A percentile compares a stretch with the other conserved stretches of the same genome.
Conservation (phyloP, 208 protist species). For the Acanthamoeba castellanii region DNA sequence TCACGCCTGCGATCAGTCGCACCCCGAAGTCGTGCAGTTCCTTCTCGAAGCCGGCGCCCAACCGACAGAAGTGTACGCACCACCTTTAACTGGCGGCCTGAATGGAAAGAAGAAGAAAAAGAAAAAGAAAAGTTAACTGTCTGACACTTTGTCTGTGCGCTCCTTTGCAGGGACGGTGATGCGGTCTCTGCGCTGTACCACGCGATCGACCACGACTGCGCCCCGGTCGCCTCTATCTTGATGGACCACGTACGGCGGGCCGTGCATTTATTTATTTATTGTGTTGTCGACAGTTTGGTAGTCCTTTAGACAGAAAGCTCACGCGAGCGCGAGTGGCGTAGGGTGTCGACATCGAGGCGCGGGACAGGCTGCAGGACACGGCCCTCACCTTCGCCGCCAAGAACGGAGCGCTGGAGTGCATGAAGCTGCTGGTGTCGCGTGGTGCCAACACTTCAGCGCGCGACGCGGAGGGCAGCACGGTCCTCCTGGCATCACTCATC, state of each 20-base stretch:
- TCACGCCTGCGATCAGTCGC: conserved; percentile 19
- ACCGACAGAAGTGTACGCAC: not conserved
- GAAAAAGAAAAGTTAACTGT: not conserved
- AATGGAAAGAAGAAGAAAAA: not conserved
- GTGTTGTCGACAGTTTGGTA: not conserved
- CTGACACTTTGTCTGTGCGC: not conserved
- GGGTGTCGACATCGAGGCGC: not conserved
- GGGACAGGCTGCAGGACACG: conserved; percentile 28
- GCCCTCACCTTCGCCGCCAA: conserved; percentile 32
- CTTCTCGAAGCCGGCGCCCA: conserved; percentile 6
- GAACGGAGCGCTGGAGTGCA: conserved; percentile 45
- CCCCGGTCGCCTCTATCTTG: not conserved
- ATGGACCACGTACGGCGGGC: not conserved
- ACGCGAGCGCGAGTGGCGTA: not conserved
- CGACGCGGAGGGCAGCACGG: conserved; percentile 41
- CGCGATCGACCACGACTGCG: conserved; percentile 40
- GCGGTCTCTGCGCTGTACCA: not conserved
- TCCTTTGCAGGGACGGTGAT: not conserved
- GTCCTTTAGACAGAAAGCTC: not conserved
- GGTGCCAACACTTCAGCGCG: not conserved
- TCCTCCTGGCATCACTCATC: conserved; percentile 40
- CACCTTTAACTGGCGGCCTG: not conserved
- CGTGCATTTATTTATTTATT: not conserved
- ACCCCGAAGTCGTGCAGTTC: not conserved
- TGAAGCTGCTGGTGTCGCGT: conserved; percentile 41